These are phyloP conservation scores for Saccharomyces uvarum DNA, from an alignment of 1,139 yeast species.

Conservation along the genomic window DNA sequence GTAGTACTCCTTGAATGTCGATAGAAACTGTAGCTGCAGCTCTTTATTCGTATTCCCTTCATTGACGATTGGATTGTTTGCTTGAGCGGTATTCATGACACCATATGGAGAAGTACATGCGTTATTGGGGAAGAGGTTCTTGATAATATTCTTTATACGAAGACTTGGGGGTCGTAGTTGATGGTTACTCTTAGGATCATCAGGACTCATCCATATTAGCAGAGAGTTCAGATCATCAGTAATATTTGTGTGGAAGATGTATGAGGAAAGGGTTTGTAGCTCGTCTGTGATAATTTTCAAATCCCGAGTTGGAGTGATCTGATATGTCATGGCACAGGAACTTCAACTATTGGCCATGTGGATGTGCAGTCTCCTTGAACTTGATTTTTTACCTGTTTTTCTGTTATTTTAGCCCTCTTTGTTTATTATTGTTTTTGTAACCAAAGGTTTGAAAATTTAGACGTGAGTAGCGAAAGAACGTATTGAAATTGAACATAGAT, in stretches of 20 bases:
- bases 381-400: neutral
- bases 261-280: neutral
- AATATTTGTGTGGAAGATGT: neutral
- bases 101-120: neutral
- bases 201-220: constrained; percentile 25
- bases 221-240: constrained; percentile 22
- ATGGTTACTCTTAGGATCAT: constrained; percentile 19
- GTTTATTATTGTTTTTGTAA: neutral
- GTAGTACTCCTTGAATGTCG: constrained; percentile 17
- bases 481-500: neutral
- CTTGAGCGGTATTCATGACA: neutral
- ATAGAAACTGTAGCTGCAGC: constrained; percentile 6
- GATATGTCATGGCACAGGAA: neutral
- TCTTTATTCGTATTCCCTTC: constrained; percentile 5
- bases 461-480: neutral
- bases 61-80: constrained; percentile 4
- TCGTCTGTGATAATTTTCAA: neutral
- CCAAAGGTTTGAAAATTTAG: neutral
- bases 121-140: constrained; percentile 7
- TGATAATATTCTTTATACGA: constrained; percentile 21
- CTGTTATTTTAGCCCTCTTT: neutral
- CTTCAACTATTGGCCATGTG: neutral
- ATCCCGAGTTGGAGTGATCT: neutral
- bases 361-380: neutral
- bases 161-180: constrained; percentile 22